Evolutionary conservation across 106 monocot species (phyloP).

Genomic region (Iris macrosiphon): DNA sequence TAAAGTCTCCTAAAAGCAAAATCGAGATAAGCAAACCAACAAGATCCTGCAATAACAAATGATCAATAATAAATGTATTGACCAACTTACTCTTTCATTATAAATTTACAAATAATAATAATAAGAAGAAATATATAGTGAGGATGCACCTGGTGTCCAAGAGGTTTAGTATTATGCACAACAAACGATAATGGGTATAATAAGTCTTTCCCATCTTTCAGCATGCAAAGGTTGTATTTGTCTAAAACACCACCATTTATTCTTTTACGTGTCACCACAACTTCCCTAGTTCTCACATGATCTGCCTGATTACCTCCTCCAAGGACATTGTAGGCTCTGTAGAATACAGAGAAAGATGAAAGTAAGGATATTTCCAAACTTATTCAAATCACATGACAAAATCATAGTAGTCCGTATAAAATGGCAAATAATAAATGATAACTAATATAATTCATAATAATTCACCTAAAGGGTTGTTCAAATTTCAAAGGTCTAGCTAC

Average conservation of each 20-base stretch:
- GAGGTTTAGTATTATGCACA: slow-evolving; percentile 72
- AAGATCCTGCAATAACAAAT: slow-evolving; percentile 62
- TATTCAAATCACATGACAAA: neutral
- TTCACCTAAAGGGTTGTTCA: slow-evolving; percentile 46
- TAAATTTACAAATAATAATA: too few species aligned
- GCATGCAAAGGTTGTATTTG: slow-evolving; percentile 32
- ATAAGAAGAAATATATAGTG: neutral
- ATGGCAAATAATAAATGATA: neutral
- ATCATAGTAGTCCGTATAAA: neutral
- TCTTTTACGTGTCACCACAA: slow-evolving; percentile 28
- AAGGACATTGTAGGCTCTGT: slow-evolving; percentile 21
- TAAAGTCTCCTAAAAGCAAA: slow-evolving; percentile 86
- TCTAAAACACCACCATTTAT: slow-evolving; percentile 67
- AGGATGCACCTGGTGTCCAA: slow-evolving; percentile 81
- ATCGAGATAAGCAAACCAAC: slow-evolving; percentile 92
- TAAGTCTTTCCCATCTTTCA: slow-evolving; percentile 68
- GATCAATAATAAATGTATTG: neutral
- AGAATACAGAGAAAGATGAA: slow-evolving; percentile 6
- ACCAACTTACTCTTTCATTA: neutral
- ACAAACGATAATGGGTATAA: slow-evolving; percentile 84
- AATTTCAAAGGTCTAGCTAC: slow-evolving; percentile 19
- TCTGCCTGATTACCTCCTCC: slow-evolving; percentile 29
- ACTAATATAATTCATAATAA: too few species aligned
- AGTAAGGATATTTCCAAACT: neutral
- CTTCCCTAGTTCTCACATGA: slow-evolving; percentile 38